Evolutionary conservation across 2,329 filamentous ascomycete genomes (phyloP).

Genomic region (Ceratocystis diversiconidia): DNA sequence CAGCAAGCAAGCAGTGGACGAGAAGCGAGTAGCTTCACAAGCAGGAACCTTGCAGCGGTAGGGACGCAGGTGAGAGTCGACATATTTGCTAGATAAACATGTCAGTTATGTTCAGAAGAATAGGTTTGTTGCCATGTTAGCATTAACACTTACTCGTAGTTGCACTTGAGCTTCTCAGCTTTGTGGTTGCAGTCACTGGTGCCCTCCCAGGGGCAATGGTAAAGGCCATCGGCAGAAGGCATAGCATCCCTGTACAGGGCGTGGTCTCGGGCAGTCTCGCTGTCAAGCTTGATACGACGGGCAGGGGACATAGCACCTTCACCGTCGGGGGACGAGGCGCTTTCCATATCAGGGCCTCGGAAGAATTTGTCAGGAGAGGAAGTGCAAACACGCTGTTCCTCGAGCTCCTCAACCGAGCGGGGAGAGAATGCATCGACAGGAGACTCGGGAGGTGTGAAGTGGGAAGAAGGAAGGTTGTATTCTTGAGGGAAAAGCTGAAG

Average conservation of each 20-base stretch:
- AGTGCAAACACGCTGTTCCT: conserved; percentile 16
- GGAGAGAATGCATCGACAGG: conserved; percentile 15
- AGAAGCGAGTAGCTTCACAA: conserved; percentile 80
- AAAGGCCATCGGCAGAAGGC: conserved; percentile 60
- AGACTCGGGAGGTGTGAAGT: conserved; percentile 21
- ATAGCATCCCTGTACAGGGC: conserved; percentile 54
- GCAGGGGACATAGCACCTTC: conserved; percentile 29
- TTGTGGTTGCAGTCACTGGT: conserved; percentile 66
- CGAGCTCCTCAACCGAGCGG: conserved; percentile 10
- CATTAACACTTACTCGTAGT: conserved; percentile 68
- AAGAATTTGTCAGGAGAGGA: conserved; percentile 32
- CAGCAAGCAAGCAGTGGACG: conserved; percentile 85
- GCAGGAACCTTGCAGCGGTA: conserved; percentile 81
- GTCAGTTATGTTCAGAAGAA: conserved; percentile 14
- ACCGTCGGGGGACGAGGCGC: conserved; percentile 20
- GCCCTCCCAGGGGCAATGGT: conserved; percentile 81
- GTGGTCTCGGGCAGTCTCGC: conserved; percentile 49
- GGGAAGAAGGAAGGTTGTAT: background rate
- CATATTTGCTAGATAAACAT: conserved; percentile 58
- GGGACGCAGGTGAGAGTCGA: conserved; percentile 91
- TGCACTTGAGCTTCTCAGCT: conserved; percentile 94
- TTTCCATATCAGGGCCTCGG: conserved; percentile 21
- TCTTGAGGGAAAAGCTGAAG: conserved; percentile 14
- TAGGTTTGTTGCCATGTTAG: background rate
- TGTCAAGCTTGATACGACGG: conserved; percentile 37